Evolutionary conservation across 192 early-diverging fungal species (phyloP).

Genomic region (Umbelopsis sp.): DNA sequence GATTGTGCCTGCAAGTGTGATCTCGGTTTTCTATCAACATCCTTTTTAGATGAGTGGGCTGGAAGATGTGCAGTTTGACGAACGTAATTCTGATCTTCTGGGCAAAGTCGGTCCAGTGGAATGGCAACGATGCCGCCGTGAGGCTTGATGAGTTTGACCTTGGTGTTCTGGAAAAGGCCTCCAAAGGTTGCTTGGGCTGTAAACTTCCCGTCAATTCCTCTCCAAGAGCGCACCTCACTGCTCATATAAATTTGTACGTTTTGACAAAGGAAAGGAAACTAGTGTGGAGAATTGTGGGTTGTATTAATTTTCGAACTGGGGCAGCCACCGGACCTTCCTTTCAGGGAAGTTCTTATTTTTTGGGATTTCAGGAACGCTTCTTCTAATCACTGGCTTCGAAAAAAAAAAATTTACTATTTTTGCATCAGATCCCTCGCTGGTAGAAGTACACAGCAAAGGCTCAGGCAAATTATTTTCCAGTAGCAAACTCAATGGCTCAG

Average conservation of each 20-base stretch:
- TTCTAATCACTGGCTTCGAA: neutral
- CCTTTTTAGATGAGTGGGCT: neutral
- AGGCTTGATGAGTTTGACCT: constrained; percentile 17
- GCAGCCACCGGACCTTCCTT: neutral
- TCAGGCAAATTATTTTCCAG: too few relatives aligned
- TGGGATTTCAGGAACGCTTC: neutral
- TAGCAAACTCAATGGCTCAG: too few relatives aligned
- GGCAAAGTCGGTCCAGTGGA: neutral
- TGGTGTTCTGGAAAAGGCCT: constrained; percentile 17
- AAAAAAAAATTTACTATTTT: too few relatives aligned
- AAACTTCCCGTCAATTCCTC: constrained; percentile 15
- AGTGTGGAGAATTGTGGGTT: neutral
- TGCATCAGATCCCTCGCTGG: too few relatives aligned
- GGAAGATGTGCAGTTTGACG: neutral
- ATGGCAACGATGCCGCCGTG: constrained; percentile 12
- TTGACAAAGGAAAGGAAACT: neutral
- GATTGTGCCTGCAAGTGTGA: neutral
- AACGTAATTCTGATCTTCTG: constrained; percentile 6
- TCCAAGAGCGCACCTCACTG: constrained; percentile 4
- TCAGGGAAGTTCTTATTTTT: neutral
- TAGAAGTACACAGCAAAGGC: too few relatives aligned
- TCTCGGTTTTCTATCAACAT: neutral
- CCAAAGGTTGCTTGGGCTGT: constrained; percentile 15
- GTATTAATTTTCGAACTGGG: neutral
- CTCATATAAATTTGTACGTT: neutral